Conservation (phyloP, 352 stramenopile genomes). For the Pythium biforme region DNA sequence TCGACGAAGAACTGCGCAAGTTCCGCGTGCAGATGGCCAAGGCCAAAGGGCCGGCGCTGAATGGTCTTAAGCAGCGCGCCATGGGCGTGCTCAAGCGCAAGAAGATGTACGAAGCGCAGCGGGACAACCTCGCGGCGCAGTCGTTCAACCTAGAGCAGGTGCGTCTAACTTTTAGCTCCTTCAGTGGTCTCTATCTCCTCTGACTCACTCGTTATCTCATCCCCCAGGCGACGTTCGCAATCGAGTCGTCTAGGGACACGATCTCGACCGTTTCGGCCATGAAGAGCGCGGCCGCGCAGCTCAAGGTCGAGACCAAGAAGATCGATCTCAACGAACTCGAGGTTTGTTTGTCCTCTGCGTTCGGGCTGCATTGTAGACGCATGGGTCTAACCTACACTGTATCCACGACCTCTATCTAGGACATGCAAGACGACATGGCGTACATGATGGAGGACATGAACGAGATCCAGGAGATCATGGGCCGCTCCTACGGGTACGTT, state of each 20-base stretch:
- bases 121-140: constrained; percentile 74
- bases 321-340: constrained; percentile 96
- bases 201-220: not conserved
- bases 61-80: constrained; percentile 79
- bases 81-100: constrained; percentile 88
- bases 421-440: constrained; percentile 96
- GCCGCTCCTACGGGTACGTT: constrained; percentile 90
- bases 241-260: constrained; percentile 92
- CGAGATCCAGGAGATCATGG: constrained; percentile 97
- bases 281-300: constrained; percentile 89
- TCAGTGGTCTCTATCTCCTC: no score
- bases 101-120: constrained; percentile 88
- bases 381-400: no score
- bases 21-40: constrained; percentile 85
- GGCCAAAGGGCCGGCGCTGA: constrained; percentile 57
- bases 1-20: constrained; percentile 81
- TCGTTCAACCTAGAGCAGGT: constrained; percentile 89
- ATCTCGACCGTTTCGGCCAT: constrained; percentile 93
- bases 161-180: no score
- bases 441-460: constrained; percentile 98
- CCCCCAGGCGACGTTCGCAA: constrained; percentile 75
- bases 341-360: no score
- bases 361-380: no score
- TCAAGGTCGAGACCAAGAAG: constrained; percentile 95
- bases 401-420: constrained; percentile 35